Percentiles rank a stretch among this genome's conserved stretches.
Evolutionary conservation across 2,329 filamentous ascomycete species (phyloP).

Genomic region (Alternaria arborescens): DNA sequence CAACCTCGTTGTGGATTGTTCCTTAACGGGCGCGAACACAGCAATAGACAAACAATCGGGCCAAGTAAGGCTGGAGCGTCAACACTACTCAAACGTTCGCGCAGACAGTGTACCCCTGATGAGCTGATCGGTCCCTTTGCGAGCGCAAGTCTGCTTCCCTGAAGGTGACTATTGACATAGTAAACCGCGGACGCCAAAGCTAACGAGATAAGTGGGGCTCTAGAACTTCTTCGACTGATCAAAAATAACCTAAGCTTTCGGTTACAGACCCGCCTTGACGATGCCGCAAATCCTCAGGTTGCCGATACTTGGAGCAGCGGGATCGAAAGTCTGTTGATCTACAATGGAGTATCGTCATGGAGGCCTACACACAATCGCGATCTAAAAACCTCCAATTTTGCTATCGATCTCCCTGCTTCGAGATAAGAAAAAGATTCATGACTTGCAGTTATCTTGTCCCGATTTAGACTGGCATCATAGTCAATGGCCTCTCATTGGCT

Average conservation of each 20-base stretch:
- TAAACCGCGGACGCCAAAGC: slow-evolving; percentile 18
- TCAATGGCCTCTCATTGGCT: slow-evolving; percentile 4
- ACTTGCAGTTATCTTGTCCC: neutral
- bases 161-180: slow-evolving; percentile 22
- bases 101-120: slow-evolving; percentile 5
- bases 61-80: slow-evolving; percentile 5
- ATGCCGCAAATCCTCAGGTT: slow-evolving; percentile 1
- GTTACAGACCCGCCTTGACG: slow-evolving; percentile 8
- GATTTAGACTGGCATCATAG: neutral
- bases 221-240: slow-evolving; percentile 14
- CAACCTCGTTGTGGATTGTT: neutral
- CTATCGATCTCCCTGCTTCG: neutral
- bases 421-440: neutral
- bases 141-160: slow-evolving; percentile 4
- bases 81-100: slow-evolving; percentile 11
- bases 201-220: slow-evolving; percentile 10
- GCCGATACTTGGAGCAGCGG: neutral
- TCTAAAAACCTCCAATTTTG: neutral
- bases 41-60: neutral
- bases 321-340: neutral
- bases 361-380: neutral
- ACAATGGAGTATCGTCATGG: neutral
- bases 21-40: neutral
- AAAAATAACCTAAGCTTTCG: slow-evolving; percentile 26
- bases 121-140: slow-evolving; percentile 4